phyloP scores from a whole-genome alignment of 2,329 filamentous ascomycete genomes.

The Thelonectria rubi region DNA sequence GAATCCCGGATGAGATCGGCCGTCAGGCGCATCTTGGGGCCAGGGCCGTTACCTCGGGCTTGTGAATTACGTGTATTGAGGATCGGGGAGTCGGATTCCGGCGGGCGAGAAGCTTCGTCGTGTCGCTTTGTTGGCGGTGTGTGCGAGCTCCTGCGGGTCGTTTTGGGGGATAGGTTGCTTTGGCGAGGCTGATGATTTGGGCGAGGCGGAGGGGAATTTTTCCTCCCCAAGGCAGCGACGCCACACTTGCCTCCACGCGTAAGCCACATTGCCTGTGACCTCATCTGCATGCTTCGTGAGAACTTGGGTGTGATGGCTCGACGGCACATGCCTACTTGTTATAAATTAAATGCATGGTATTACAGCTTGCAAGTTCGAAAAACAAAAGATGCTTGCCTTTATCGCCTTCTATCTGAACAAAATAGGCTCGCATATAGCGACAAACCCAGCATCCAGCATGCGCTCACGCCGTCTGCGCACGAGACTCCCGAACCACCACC shows the following conservation, averaged over 20 bases:
- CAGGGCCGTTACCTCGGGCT: slow-evolving; percentile 38
- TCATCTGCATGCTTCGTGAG: not conserved
- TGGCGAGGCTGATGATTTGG: slow-evolving; percentile 45
- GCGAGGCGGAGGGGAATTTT: slow-evolving; percentile 48
- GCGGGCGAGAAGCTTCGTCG: not conserved
- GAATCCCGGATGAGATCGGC: slow-evolving; percentile 93
- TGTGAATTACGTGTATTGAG: too few species aligned
- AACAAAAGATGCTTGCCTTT: not conserved
- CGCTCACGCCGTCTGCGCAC: slow-evolving; percentile 24
- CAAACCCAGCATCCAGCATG: not conserved
- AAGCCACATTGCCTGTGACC: slow-evolving; percentile 14
- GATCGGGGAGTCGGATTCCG: too few species aligned
- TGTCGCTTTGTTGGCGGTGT: slow-evolving; percentile 18
- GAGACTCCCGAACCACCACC: slow-evolving; percentile 19
- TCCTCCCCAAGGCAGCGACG: slow-evolving; percentile 28
- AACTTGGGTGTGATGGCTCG: not conserved
- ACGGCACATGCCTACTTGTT: too few species aligned
- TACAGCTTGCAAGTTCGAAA: too few species aligned
- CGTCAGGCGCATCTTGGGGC: slow-evolving; percentile 84
- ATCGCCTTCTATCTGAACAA: not conserved
- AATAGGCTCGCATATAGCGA: not conserved
- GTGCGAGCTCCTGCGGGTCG: slow-evolving; percentile 24
- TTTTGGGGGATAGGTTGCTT: slow-evolving; percentile 16
- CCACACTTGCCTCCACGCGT: slow-evolving; percentile 27
- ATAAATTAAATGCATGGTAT: too few species aligned